A percentile compares a stretch with the other conserved stretches of the same genome.
These are phyloP conservation scores for Polygonum aviculare DNA, from an alignment of 148 eudicot genomes.

Conservation along the genomic window DNA sequence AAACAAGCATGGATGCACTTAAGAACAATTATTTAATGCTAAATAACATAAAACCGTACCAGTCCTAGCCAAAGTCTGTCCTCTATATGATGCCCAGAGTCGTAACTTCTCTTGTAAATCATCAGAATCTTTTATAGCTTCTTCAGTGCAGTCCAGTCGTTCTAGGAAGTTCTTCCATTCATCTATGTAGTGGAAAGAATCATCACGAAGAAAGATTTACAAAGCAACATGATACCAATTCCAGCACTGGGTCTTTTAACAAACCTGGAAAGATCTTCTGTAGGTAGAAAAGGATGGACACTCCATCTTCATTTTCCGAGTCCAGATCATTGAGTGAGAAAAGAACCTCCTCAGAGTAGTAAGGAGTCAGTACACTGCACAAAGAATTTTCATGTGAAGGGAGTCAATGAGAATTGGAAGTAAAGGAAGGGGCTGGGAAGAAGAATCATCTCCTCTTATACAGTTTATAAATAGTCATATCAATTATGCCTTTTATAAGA, in stretches of 20 bases:
- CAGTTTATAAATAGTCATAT: background rate
- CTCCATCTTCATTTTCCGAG: constrained; percentile 83
- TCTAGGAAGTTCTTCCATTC: constrained; percentile 93
- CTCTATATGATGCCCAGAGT: constrained; percentile 97
- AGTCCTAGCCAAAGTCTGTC: constrained; percentile 89
- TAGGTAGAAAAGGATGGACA: constrained; percentile 86
- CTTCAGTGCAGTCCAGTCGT: constrained; percentile 62
- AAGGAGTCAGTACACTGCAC: constrained; percentile 86
- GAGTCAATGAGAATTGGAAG: background rate
- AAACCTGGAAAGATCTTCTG: constrained; percentile 98
- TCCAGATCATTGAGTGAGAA: constrained; percentile 74
- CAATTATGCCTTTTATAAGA: background rate
- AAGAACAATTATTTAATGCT: background rate
- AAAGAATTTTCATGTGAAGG: background rate
- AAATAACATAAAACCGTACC: constrained; percentile 34
- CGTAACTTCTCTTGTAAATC: constrained; percentile 67
- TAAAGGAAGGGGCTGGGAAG: background rate
- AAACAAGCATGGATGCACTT: background rate
- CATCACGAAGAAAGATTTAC: constrained; percentile 8
- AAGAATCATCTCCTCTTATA: background rate
- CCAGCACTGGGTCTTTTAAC: background rate
- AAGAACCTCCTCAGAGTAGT: constrained; percentile 90
- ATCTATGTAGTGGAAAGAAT: constrained; percentile 29
- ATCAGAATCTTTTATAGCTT: constrained; percentile 45
- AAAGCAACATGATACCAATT: background rate